These are phyloP conservation scores for Tricholoma matsutake DNA, from an alignment of 768 basidiomycete genomes.

Conservation along the genomic window DNA sequence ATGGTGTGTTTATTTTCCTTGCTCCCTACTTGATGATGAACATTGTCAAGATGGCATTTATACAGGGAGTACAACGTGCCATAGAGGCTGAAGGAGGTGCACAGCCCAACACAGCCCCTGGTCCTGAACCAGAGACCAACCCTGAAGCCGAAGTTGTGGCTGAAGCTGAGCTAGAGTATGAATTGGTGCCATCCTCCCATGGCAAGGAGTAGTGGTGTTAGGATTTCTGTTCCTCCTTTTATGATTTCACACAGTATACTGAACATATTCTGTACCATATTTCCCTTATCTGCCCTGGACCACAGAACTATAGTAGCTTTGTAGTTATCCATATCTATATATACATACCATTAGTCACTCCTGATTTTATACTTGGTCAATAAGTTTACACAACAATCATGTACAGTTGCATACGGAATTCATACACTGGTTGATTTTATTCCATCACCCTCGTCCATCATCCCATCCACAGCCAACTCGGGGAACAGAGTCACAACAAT, in stretches of 20 bases:
- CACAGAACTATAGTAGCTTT: not conserved
- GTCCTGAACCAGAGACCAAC: not conserved
- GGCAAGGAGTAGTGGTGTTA: not conserved
- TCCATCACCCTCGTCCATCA: not conserved
- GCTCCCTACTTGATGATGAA: not conserved
- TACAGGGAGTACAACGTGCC: not conserved
- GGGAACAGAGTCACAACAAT: conserved; percentile 74
- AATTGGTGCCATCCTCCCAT: not conserved
- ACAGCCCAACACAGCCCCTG: not conserved
- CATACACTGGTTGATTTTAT: too few relatives aligned
- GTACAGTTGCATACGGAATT: too few relatives aligned
- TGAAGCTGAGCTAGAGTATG: not conserved
- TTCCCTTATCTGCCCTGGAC: not conserved
- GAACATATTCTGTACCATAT: not conserved
- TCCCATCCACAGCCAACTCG: conserved; percentile 43
- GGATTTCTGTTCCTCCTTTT: too few relatives aligned
- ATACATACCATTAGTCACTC: not conserved
- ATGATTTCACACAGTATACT: too few relatives aligned
- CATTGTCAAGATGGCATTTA: not conserved
- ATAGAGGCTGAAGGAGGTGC: not conserved
- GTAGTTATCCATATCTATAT: not conserved
- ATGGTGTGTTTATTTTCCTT: not conserved
- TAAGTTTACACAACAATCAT: not conserved
- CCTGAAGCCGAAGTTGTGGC: not conserved
- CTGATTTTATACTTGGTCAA: not conserved